Percentiles rank a stretch among this genome's conserved stretches.
These are phyloP conservation scores for Botrytis tulipae DNA, from an alignment of 2,329 filamentous ascomycete species.

Conservation along the genomic window DNA sequence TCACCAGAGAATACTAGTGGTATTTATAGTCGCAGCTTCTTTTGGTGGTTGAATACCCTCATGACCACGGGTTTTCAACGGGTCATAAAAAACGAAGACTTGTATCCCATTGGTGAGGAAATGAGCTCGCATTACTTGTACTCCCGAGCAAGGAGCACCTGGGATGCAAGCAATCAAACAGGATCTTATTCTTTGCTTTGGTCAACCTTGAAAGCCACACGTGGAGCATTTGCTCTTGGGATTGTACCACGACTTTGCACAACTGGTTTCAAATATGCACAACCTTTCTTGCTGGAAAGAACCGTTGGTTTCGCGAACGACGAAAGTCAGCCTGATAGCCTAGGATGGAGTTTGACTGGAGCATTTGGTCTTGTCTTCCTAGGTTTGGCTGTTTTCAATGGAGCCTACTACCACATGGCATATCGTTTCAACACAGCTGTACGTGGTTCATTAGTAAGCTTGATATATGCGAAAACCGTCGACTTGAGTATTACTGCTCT, in stretches of 20 bases:
- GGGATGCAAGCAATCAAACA: slow-evolving; percentile 23
- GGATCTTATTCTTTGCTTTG: slow-evolving; percentile 25
- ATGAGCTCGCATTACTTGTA: slow-evolving; percentile 26
- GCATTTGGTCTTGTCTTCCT: slow-evolving; percentile 29
- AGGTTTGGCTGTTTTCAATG: slow-evolving; percentile 33
- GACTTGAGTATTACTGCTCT: slow-evolving; percentile 32
- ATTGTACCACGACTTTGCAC: slow-evolving; percentile 24
- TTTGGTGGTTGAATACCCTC: slow-evolving; percentile 44
- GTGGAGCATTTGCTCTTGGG: slow-evolving; percentile 23
- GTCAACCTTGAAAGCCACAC: slow-evolving; percentile 30
- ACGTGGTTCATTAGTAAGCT: slow-evolving; percentile 31
- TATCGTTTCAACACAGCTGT: slow-evolving; percentile 29
- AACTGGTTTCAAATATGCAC: slow-evolving; percentile 26
- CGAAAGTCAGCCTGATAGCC: slow-evolving; percentile 19
- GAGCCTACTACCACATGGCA: slow-evolving; percentile 29
- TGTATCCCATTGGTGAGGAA: slow-evolving; percentile 40
- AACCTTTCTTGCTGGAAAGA: slow-evolving; percentile 27
- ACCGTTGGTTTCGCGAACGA: slow-evolving; percentile 22
- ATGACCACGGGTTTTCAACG: slow-evolving; percentile 41
- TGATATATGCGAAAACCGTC: slow-evolving; percentile 35
- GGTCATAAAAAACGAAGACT: slow-evolving; percentile 40
- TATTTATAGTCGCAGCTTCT: slow-evolving; percentile 42
- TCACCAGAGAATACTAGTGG: slow-evolving; percentile 44
- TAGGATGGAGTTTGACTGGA: slow-evolving; percentile 30
- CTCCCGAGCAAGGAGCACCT: slow-evolving; percentile 21